Base-by-base conservation (phyloP, 768 basidiomycete genomes). In the Termitomyces sp. region DNA sequence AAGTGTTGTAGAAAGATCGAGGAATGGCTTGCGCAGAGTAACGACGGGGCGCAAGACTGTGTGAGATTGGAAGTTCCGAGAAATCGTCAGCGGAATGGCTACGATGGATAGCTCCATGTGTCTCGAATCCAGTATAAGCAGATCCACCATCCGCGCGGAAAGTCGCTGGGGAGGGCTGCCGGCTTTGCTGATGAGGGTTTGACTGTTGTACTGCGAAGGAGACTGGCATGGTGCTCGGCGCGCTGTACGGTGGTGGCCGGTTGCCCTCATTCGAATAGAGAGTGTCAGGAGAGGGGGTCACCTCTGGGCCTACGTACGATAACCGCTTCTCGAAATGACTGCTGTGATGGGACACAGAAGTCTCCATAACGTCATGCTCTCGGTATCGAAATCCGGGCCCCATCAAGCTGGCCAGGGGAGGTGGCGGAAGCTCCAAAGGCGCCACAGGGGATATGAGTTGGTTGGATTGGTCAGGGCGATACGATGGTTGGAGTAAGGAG, bases 391-490 rank as follows among this genome's bases (percentile, higher is more conserved):
- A 73, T 18, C 63, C 68, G 13, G 74, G 53, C 28, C 62, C 66
- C 22, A 68, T 61, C 33, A 80, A 63, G 58, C 66, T 53, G 22
- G 70, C 71, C 67, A 78, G 64, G 40, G 78, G 75, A 2, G 79
- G 77, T 35, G 71, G 75, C 11, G 78, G 79, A 39, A 79, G 68
- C 58, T 80, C 76, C 71, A 78, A 70, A 18, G 69, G 62, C n/a
- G 73, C 52, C 35, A 74, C 64, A 15, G 74, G 65, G 16, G 66
- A 57, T 18, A 67, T 60, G 22, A 57, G 42, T 5, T 61, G 58
- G 22, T 74, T 57, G 16, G 63, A 48, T 7, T 61, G 58, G 20
- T 75, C 73, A 24, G 74, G 65, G 46, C 67, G 72, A 60, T 79
- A 77, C 20, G 71, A 65, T 3, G 78, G 79, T 1, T 77, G 73